phyloP scores from a whole-genome alignment of 176 grass and related monocot species.

The Triticum timopheevii region DNA sequence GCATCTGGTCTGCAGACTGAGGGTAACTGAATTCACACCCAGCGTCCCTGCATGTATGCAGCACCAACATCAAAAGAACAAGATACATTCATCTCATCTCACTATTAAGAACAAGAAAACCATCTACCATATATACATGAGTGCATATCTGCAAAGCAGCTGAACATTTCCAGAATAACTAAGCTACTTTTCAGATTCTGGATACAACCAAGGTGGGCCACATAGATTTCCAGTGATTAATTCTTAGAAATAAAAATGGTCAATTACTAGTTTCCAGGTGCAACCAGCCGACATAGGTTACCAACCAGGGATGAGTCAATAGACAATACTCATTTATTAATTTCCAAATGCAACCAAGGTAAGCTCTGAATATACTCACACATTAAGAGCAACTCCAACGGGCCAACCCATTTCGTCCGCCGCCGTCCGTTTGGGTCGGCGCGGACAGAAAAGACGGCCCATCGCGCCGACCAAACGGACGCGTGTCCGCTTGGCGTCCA shows the following conservation, averaged over 20 bases:
- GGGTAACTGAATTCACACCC: constrained; percentile 42
- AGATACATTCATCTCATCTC: neutral
- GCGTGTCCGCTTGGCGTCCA: too few relatives aligned
- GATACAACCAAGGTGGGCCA: neutral
- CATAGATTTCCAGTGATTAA: neutral
- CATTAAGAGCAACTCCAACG: neutral
- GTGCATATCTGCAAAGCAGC: neutral
- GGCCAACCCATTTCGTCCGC: too few relatives aligned
- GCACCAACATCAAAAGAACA: neutral
- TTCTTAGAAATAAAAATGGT: neutral
- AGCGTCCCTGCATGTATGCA: constrained; percentile 42
- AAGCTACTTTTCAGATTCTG: neutral
- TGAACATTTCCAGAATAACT: constrained; percentile 16
- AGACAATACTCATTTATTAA: neutral
- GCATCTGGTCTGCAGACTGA: constrained; percentile 50
- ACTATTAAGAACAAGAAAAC: constrained; percentile 6
- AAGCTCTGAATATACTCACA: neutral
- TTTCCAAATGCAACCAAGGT: neutral
- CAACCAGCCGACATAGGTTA: neutral
- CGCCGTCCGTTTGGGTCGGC: too few relatives aligned
- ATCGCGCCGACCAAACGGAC: too few relatives aligned
- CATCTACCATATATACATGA: neutral
- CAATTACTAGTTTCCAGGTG: neutral
- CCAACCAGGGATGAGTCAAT: neutral
- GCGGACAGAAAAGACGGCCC: too few relatives aligned